These are phyloP conservation scores for Fusarium continuum DNA, from an alignment of 2,329 filamentous ascomycete species.

Conservation along the genomic window DNA sequence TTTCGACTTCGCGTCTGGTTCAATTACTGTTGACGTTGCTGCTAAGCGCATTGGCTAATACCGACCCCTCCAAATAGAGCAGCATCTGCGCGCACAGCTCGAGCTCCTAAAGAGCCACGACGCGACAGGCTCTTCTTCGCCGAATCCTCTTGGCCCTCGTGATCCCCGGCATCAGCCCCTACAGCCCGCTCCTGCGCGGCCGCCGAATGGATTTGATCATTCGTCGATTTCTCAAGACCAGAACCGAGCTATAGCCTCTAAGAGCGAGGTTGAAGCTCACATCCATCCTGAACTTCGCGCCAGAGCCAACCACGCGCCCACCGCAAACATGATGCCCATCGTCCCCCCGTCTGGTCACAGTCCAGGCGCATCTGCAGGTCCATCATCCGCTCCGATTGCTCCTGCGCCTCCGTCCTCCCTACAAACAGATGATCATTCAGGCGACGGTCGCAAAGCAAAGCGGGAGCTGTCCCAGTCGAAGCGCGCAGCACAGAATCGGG, in stretches of 20 bases:
- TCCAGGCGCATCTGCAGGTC: slow-evolving; percentile 43
- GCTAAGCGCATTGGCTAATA: slow-evolving; percentile 39
- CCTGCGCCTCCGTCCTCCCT: slow-evolving; percentile 45
- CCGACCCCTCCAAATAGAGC: slow-evolving; percentile 45
- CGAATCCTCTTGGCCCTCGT: slow-evolving; percentile 42
- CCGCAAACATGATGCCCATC: slow-evolving; percentile 53
- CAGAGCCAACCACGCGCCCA: slow-evolving; percentile 42
- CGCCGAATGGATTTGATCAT: slow-evolving; percentile 59
- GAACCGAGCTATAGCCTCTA: slow-evolving; percentile 47
- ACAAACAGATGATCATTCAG: slow-evolving; percentile 43
- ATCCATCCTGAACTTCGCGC: slow-evolving; percentile 61
- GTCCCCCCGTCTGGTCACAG: slow-evolving; percentile 47
- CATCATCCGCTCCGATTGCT: slow-evolving; percentile 43
- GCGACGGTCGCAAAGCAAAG: slow-evolving; percentile 79
- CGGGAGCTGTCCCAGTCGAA: slow-evolving; percentile 95
- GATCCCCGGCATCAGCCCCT: slow-evolving; percentile 45
- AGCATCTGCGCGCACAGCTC: slow-evolving; percentile 56
- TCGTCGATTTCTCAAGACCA: slow-evolving; percentile 49
- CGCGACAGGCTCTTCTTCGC: slow-evolving; percentile 45
- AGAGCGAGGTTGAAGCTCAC: slow-evolving; percentile 55
- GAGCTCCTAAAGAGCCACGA: slow-evolving; percentile 56
- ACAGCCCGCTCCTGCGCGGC: slow-evolving; percentile 45
- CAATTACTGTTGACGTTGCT: slow-evolving; percentile 34
- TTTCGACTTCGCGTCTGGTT: slow-evolving; percentile 15
- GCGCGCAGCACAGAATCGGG: slow-evolving; percentile 94